phyloP scores from a whole-genome alignment of 1,284 basidiomycete genomes.

The Pyrrhoderma noxium region DNA sequence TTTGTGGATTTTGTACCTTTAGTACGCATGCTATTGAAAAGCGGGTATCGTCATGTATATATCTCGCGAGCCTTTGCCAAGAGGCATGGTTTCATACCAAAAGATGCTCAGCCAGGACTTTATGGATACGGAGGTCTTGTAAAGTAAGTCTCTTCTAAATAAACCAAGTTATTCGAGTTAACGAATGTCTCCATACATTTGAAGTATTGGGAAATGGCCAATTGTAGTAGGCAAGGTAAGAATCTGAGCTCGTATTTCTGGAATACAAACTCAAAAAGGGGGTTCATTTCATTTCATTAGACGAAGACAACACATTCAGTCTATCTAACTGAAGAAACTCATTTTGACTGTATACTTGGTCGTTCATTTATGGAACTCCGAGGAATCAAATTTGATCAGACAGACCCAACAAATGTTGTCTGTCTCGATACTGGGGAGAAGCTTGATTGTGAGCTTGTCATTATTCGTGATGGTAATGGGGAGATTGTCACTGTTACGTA shows the following conservation, averaged over 20 bases:
- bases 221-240: constrained; percentile 42
- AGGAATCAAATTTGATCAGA: constrained; percentile 72
- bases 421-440: constrained; percentile 96
- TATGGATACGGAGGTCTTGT: constrained; percentile 84
- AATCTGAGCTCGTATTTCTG: too few relatives aligned
- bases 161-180: not conserved
- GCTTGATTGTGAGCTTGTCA: constrained; percentile 86
- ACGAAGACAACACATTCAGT: constrained; percentile 45
- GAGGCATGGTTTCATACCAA: constrained; percentile 83
- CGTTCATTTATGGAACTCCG: constrained; percentile 91
- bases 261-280: too few relatives aligned
- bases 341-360: constrained; percentile 95
- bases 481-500: constrained; percentile 83
- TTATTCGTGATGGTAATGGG: constrained; percentile 80
- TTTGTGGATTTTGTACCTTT: constrained; percentile 13
- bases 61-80: constrained; percentile 91
- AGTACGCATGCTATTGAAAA: constrained; percentile 91
- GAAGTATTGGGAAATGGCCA: constrained; percentile 70
- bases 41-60: constrained; percentile 93
- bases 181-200: constrained; percentile 2
- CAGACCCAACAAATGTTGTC: constrained; percentile 86
- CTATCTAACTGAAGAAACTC: constrained; percentile 88
- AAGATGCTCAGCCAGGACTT: constrained; percentile 72
- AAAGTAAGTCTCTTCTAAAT: constrained; percentile 34
- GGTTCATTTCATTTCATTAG: not conserved